A percentile compares a stretch with the other conserved stretches of the same genome.
Evolutionary conservation across 306 rosid genomes (phyloP).

Genomic region (Delonix regia): DNA sequence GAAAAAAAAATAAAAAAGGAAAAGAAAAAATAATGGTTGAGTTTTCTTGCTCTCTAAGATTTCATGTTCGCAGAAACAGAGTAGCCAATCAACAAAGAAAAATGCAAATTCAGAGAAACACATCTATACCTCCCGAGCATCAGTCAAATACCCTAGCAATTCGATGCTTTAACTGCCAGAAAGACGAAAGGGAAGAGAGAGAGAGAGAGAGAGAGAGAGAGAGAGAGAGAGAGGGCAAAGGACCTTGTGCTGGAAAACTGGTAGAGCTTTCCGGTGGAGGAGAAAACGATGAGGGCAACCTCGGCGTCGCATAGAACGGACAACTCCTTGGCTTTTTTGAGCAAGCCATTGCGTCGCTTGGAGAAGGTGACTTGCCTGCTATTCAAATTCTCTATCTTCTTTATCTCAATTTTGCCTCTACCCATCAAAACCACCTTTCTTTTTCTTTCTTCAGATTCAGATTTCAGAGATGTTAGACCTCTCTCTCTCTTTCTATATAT

Average conservation of each 20-base stretch:
- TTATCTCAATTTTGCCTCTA: constrained; percentile 75
- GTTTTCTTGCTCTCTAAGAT: too few relatives aligned
- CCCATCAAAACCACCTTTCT: constrained; percentile 48
- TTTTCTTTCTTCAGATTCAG: constrained; percentile 1
- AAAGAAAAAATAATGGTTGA: too few relatives aligned
- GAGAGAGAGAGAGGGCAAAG: background rate
- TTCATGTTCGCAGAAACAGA: background rate
- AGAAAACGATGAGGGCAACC: constrained; percentile 67
- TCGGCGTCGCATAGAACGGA: constrained; percentile 76
- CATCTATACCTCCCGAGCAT: background rate
- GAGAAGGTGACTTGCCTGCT: constrained; percentile 82
- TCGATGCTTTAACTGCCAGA: background rate
- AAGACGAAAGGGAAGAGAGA: background rate
- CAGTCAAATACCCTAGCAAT: background rate
- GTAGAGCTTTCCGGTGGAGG: constrained; percentile 69
- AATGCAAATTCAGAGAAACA: too few relatives aligned
- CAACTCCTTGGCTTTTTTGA: constrained; percentile 71
- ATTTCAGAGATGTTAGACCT: background rate
- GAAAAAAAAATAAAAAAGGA: too few relatives aligned
- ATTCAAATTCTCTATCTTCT: constrained; percentile 67
- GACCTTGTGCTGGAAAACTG: constrained; percentile 66
- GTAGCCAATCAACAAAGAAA: background rate
- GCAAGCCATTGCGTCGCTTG: constrained; percentile 65
- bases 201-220: background rate
- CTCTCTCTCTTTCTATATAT: background rate